Conservation (phyloP, 306 rosid species). For the Castanea sativa region DNA sequence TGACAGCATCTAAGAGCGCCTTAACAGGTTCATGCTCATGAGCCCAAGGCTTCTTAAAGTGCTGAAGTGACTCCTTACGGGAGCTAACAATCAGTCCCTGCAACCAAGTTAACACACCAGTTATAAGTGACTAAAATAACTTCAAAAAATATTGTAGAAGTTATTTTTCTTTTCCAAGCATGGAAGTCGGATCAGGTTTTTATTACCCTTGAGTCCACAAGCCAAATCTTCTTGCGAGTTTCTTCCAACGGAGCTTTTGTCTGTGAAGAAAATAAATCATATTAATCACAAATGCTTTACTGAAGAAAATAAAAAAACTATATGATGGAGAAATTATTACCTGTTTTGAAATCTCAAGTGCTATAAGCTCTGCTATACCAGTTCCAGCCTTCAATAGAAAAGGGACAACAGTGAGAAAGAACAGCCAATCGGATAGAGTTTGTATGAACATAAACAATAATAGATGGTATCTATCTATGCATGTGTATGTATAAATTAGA, state of each 20-base stretch:
- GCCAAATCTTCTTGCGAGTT: conserved; percentile 95
- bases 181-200: not conserved
- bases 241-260: conserved; percentile 75
- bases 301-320: not conserved
- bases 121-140: conserved; percentile 5
- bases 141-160: not conserved
- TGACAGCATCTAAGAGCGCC: conserved; percentile 73
- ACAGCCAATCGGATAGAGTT: not conserved
- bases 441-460: not conserved
- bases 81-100: conserved; percentile 90
- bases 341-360: conserved; percentile 92
- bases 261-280: conserved; percentile 37
- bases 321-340: conserved; percentile 36
- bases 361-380: conserved; percentile 96
- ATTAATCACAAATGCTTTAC: conserved; percentile 3
- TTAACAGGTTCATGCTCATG: conserved; percentile 85
- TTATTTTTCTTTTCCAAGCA: conserved; percentile 1
- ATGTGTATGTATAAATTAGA: not conserved
- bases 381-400: conserved; percentile 89
- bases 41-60: conserved; percentile 96
- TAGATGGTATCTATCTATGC: not conserved
- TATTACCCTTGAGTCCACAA: conserved; percentile 89
- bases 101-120: conserved; percentile 5
- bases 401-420: conserved; percentile 37
- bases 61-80: conserved; percentile 80